Evolutionary conservation across 2,329 filamentous ascomycete species (phyloP).

Genomic region (Phaeosphaeriaceae sp.): DNA sequence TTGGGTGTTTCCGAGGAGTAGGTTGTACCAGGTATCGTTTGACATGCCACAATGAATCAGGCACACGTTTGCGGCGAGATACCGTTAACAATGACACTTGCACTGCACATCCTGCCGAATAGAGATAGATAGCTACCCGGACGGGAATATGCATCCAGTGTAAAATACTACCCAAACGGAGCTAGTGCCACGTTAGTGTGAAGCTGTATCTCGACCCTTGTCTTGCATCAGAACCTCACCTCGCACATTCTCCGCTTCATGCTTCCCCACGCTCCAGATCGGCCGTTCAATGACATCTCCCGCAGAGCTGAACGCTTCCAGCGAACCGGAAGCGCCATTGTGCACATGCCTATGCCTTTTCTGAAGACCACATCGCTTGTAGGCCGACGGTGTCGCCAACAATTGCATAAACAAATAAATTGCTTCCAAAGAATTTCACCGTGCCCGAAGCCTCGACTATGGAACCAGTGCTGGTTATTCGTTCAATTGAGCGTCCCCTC

Average conservation of each 20-base stretch:
- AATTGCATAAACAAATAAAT: not conserved
- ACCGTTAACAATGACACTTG: constrained; percentile 27
- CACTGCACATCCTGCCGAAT: constrained; percentile 30
- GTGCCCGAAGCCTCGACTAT: not conserved
- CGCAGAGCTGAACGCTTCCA: constrained; percentile 4
- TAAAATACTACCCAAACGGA: constrained; percentile 27
- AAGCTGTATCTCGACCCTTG: constrained; percentile 28
- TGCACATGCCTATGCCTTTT: not conserved
- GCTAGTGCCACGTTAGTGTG: constrained; percentile 26
- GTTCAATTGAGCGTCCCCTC: constrained; percentile 13
- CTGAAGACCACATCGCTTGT: not conserved
- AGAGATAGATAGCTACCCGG: constrained; percentile 30
- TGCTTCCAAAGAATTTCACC: not conserved
- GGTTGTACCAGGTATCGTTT: not conserved
- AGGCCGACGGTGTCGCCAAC: constrained; percentile 13
- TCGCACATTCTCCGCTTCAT: constrained; percentile 22
- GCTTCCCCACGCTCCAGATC: constrained; percentile 25
- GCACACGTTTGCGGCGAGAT: constrained; percentile 8
- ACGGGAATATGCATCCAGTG: constrained; percentile 26
- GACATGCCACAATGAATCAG: not conserved
- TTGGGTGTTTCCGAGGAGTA: constrained; percentile 30
- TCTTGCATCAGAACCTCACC: constrained; percentile 26
- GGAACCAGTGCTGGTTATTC: constrained; percentile 18
- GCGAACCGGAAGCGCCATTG: not conserved
- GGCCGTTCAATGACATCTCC: constrained; percentile 11